Percentiles rank a stretch among this genome's conserved stretches.
These are phyloP conservation scores for Zelonia costaricensis DNA, from an alignment of 208 protist species.

Conservation along the genomic window DNA sequence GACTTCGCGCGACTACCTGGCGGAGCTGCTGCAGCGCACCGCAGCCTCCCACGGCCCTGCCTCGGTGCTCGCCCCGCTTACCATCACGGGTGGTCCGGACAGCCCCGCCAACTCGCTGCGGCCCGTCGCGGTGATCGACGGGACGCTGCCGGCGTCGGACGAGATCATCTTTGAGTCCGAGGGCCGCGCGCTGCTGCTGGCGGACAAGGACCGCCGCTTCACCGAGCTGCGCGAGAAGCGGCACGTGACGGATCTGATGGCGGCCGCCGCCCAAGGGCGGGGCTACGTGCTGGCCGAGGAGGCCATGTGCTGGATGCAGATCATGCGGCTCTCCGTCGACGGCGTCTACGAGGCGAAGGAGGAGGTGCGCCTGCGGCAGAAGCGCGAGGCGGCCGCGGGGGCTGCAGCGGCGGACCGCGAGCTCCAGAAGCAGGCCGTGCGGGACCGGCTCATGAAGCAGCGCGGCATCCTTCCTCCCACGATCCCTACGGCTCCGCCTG, in stretches of 20 bases:
- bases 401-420: conserved; percentile 10
- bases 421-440: conserved; percentile 9
- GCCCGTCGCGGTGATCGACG: conserved; percentile 1
- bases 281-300: conserved; percentile 47
- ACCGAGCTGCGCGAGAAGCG: conserved; percentile 19
- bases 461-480: too few relatives aligned
- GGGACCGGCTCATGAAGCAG: conserved; percentile 14
- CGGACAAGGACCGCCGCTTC: conserved; percentile 29
- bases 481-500: too few relatives aligned
- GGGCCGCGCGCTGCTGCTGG: conserved; percentile 34
- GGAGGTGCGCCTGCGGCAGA: conserved; percentile 10
- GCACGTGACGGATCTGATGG: conserved; percentile 20
- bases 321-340: conserved; percentile 34
- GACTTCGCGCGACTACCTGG: conserved; percentile 15
- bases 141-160: conserved; percentile 12
- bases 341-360: conserved; percentile 35
- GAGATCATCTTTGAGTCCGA: conserved; percentile 33
- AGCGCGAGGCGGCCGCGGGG: conserved; percentile 8
- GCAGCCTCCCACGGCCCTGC: neutral
- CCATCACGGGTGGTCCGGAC: too few relatives aligned
- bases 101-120: neutral
- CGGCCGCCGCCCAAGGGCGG: conserved; percentile 28
- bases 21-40: conserved; percentile 9
- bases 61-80: conserved; percentile 5
- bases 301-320: conserved; percentile 36